Percentiles rank a stretch among this genome's conserved stretches.
phyloP scores from a whole-genome alignment of 169 alveolate species.

The Cryptosporidium ubiquitum region DNA sequence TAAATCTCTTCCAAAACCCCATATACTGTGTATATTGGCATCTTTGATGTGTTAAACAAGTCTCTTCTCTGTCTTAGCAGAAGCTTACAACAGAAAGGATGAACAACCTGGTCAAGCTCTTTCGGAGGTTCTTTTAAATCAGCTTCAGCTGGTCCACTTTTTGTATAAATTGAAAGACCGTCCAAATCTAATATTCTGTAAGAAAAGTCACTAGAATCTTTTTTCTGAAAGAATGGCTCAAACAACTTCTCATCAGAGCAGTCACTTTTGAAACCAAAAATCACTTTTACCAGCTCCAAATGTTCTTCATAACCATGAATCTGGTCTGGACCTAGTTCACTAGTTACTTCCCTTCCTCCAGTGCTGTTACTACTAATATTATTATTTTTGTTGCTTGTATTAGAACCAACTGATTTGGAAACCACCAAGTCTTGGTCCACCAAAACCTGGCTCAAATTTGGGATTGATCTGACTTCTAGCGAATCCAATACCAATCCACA shows the following conservation, averaged over 20 bases:
- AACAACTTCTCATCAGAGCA: constrained; percentile 19
- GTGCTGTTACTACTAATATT: neutral
- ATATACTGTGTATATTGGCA: constrained; percentile 54
- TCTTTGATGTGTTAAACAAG: constrained; percentile 15
- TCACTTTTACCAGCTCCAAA: constrained; percentile 16
- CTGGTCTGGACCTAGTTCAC: constrained; percentile 38
- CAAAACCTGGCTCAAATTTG: constrained; percentile 35
- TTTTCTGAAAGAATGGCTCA: constrained; percentile 54
- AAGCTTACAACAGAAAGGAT: constrained; percentile 65
- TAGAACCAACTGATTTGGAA: neutral
- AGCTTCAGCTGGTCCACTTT: neutral
- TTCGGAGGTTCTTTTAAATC: neutral
- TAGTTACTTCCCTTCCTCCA: neutral
- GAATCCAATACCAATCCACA: constrained; percentile 61
- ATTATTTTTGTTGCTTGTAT: no score
- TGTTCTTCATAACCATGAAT: constrained; percentile 42
- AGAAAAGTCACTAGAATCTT: constrained; percentile 58
- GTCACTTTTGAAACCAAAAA: constrained; percentile 23
- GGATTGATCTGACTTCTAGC: constrained; percentile 67
- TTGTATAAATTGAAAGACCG: constrained; percentile 27
- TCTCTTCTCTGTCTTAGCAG: constrained; percentile 56
- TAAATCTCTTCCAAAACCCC: constrained; percentile 67
- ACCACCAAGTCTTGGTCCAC: neutral
- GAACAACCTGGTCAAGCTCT: constrained; percentile 17
- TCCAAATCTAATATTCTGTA: constrained; percentile 53